Conservation (phyloP, 1,284 basidiomycete genomes). For the Fomitiporia mediterranea region DNA sequence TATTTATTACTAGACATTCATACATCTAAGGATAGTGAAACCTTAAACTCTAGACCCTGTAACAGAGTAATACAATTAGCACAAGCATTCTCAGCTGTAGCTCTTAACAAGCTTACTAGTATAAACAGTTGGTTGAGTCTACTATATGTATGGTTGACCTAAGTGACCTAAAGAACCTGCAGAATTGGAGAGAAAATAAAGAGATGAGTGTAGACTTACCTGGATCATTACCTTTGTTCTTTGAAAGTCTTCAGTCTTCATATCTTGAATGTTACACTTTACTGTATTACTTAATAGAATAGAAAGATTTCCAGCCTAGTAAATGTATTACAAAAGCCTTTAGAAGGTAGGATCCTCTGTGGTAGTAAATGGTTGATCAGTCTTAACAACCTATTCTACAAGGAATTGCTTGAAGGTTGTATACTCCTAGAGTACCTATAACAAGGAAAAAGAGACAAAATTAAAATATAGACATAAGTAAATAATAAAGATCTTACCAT, state of each 20-base stretch:
- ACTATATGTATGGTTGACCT: too few relatives aligned
- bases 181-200: too few relatives aligned
- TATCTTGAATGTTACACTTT: neutral
- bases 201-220: conserved; percentile 13
- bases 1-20: conserved; percentile 30
- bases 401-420: conserved; percentile 28
- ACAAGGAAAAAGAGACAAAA: neutral
- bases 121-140: too few relatives aligned
- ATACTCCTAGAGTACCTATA: conserved; percentile 18
- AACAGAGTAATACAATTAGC: neutral
- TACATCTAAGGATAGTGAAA: conserved; percentile 30
- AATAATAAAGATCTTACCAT: neutral
- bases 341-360: conserved; percentile 29
- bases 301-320: neutral
- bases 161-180: too few relatives aligned
- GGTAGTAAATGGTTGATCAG: conserved; percentile 32
- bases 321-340: conserved; percentile 25
- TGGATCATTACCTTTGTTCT: conserved; percentile 10
- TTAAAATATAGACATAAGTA: neutral
- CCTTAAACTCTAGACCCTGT: conserved; percentile 25
- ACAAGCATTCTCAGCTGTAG: too few relatives aligned
- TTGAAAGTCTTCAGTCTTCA: conserved; percentile 20
- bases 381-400: conserved; percentile 29
- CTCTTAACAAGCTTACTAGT: too few relatives aligned
- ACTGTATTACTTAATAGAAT: conserved; percentile 14